Percentiles rank a stretch among this genome's conserved stretches.
phyloP scores from a whole-genome alignment of 2,329 filamentous ascomycete species.

The Ustilaginoidea virens region DNA sequence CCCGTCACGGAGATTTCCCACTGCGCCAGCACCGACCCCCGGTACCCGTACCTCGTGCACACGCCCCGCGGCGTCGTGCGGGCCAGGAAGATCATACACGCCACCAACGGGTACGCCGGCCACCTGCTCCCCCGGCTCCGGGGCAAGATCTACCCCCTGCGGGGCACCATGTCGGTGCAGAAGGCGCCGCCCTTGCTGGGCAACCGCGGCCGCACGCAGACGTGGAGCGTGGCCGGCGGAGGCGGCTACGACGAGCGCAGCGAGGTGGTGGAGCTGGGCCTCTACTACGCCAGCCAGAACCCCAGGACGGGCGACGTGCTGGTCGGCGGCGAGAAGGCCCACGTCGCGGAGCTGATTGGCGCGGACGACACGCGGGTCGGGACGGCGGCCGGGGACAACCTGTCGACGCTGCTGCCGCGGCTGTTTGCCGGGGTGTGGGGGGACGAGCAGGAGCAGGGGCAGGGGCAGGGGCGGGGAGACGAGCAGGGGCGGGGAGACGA shows the following conservation, averaged over 20 bases:
- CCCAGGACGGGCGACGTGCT: slow-evolving; percentile 25
- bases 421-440: slow-evolving; percentile 20
- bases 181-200: slow-evolving; percentile 17
- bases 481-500: too few relatives aligned
- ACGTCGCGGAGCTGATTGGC: slow-evolving; percentile 22
- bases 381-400: slow-evolving; percentile 14
- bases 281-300: slow-evolving; percentile 13
- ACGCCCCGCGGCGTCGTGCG: slow-evolving; percentile 29
- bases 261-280: slow-evolving; percentile 17
- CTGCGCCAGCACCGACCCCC: slow-evolving; percentile 6
- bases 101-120: slow-evolving; percentile 36
- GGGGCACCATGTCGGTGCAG: slow-evolving; percentile 33
- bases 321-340: slow-evolving; percentile 32
- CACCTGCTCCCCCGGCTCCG: slow-evolving; percentile 32
- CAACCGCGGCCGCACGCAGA: slow-evolving; percentile 14
- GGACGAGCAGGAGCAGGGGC: slow-evolving; percentile 5
- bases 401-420: slow-evolving; percentile 21
- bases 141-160: slow-evolving; percentile 24
- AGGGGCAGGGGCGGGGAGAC: too few relatives aligned
- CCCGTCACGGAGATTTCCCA: slow-evolving; percentile 11
- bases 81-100: slow-evolving; percentile 35
- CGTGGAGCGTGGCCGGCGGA: slow-evolving; percentile 31
- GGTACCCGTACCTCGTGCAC: slow-evolving; percentile 21
- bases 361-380: slow-evolving; percentile 26
- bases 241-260: slow-evolving; percentile 29